These are phyloP conservation scores for Boletus rex-veris DNA, from an alignment of 768 basidiomycete genomes.

Conservation along the genomic window DNA sequence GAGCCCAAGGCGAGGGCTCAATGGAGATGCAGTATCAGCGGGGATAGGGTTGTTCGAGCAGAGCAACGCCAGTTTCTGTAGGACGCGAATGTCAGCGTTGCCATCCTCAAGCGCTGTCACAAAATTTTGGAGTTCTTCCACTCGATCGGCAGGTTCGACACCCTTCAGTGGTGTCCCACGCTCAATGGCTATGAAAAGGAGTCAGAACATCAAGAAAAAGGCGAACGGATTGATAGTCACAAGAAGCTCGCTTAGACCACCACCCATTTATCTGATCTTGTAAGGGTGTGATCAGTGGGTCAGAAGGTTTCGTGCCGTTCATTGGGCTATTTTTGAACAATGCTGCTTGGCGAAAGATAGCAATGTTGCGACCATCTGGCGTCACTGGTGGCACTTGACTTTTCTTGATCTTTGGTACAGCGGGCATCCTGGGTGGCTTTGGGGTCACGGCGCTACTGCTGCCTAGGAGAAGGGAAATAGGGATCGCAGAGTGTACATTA, in stretches of 20 bases:
- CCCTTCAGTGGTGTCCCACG: conserved; percentile 46
- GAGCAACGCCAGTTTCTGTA: conserved; percentile 66
- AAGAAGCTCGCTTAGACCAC: conserved; percentile 76
- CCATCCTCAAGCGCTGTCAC: conserved; percentile 53
- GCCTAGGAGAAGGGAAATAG: conserved; percentile 50
- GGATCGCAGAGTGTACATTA: conserved; percentile 49
- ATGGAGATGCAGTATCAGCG: conserved; percentile 43
- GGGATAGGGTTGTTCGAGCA: conserved; percentile 56
- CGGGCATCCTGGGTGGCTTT: conserved; percentile 37
- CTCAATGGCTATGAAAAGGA: conserved; percentile 33
- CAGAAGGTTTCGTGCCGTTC: conserved; percentile 43
- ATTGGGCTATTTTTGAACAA: conserved; percentile 81
- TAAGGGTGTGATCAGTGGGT: conserved; percentile 67
- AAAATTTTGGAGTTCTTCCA: conserved; percentile 51
- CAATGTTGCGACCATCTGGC: conserved; percentile 55
- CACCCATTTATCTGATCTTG: conserved; percentile 70
- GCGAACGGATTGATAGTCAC: conserved; percentile 42
- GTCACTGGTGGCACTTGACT: conserved; percentile 50
- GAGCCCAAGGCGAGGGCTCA: conserved; percentile 48
- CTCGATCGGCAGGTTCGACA: conserved; percentile 37
- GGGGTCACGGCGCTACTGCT: conserved; percentile 36
- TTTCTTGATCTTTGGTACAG: conserved; percentile 33
- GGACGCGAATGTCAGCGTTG: conserved; percentile 45
- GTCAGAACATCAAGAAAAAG: conserved; percentile 9
- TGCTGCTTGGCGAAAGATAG: conserved; percentile 70